Percentiles rank a stretch among this genome's conserved stretches.
phyloP scores from a whole-genome alignment of 1,284 basidiomycete species.

The Moesziomyces aphidis region DNA sequence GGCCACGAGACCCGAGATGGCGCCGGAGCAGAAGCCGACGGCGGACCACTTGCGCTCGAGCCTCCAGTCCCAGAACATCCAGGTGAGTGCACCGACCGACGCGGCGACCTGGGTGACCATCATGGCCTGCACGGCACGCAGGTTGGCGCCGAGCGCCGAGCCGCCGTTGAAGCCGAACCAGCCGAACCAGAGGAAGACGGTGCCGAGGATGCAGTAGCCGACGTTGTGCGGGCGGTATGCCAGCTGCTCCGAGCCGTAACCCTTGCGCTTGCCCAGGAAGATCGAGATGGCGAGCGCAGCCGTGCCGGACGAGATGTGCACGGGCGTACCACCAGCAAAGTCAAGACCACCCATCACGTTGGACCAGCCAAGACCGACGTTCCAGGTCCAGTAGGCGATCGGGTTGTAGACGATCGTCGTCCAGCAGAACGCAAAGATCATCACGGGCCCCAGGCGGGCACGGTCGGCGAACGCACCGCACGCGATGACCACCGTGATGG shows the following conservation, averaged over 20 bases:
- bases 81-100: constrained; percentile 73
- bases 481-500: constrained; percentile 76
- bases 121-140: constrained; percentile 69
- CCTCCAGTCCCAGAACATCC: constrained; percentile 66
- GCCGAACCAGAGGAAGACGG: constrained; percentile 69
- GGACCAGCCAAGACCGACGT: constrained; percentile 62
- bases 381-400: constrained; percentile 68
- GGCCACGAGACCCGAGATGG: constrained; percentile 86
- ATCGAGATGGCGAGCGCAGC: constrained; percentile 66
- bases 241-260: constrained; percentile 69
- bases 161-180: constrained; percentile 69
- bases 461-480: constrained; percentile 93
- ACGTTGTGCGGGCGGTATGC: constrained; percentile 69
- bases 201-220: constrained; percentile 69
- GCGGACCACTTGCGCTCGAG: constrained; percentile 70
- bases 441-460: constrained; percentile 83
- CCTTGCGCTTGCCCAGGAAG: constrained; percentile 69
- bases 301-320: constrained; percentile 69
- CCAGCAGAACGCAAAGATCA: constrained; percentile 89
- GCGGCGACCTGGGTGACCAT: constrained; percentile 76
- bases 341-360: constrained; percentile 68
- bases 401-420: constrained; percentile 84
- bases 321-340: constrained; percentile 69
- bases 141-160: constrained; percentile 68
- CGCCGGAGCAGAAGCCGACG: constrained; percentile 96